These are phyloP conservation scores for Leccinum sublutescens DNA, from an alignment of 768 basidiomycete species.

Conservation along the genomic window DNA sequence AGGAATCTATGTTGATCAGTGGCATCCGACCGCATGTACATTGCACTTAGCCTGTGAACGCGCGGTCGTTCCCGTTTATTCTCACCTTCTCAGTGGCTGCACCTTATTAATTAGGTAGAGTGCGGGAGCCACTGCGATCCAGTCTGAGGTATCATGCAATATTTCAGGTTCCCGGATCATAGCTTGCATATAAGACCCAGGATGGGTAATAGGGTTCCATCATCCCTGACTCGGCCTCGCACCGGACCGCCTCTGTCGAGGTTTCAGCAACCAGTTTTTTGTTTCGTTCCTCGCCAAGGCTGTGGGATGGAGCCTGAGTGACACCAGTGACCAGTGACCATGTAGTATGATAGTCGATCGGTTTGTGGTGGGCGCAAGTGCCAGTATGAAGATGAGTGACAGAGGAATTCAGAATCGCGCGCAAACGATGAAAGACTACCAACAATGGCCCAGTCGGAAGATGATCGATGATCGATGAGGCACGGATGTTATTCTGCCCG, in stretches of 20 bases:
- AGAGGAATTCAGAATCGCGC: neutral
- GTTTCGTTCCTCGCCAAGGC: neutral
- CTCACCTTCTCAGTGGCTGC: neutral
- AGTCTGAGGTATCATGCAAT: neutral
- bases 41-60: neutral
- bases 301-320: neutral
- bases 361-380: neutral
- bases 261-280: neutral
- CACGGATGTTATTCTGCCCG: neutral
- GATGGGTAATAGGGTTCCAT: neutral
- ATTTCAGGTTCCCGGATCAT: neutral
- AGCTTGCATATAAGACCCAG: neutral
- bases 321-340: neutral
- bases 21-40: conserved; percentile 1
- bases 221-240: neutral
- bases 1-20: neutral
- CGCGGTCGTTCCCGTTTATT: neutral
- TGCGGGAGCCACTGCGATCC: neutral
- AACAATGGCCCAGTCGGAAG: neutral
- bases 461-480: neutral
- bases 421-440: neutral
- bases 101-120: neutral
- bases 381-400: neutral
- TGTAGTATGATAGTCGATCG: neutral
- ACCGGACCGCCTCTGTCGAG: neutral